Base-by-base conservation (phyloP, 2,329 filamentous ascomycete genomes). In the Calonectria hongkongensis region DNA sequence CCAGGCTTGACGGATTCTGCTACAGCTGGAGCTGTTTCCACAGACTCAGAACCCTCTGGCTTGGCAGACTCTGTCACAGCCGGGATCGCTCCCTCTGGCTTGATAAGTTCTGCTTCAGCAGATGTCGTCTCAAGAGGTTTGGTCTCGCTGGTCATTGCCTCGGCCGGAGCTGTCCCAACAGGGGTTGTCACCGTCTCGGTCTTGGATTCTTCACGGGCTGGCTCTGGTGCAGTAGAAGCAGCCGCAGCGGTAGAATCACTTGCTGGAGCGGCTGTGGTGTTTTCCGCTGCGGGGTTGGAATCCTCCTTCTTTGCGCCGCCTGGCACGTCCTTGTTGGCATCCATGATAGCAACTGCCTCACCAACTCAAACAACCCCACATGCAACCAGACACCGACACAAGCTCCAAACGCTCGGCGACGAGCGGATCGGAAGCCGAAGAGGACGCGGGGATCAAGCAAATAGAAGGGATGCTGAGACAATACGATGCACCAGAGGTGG, bases 221-320 rank as follows among this genome's bases (percentile, higher is more conserved):
- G 39, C 27, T 64, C 51, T 39, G 70, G 7, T 10, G 28, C 45
- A 48, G 68, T 25, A 30, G n/a, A 50, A 39, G 51, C 36, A 33
- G 50, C 27, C n/a, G 51, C n/a, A 43, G 21, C 43, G 8, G 48
- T 4, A 16, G 33, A 33, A 18, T 36, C n/a, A 48, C 45, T 48
- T n/a, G 27, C 28, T 30, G 51, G 33, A n/a, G 18, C 18, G 9
- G 15, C 7, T n/a, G 25, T 13, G 21, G 30, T 48, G 12, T 51
- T 51, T n/a, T 54, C 50, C 9, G 71, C 70, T 15, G 68, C 63
- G 25, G 74, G 36, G 65, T 76, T 79, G 64, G 76, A 50, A 66
- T 81, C 77, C 45, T 79, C 75, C 58, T 74, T 75, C 66, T 80
- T 77, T 64, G 72, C 68, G 45, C 68, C 74, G 48, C 80, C 80